Evolutionary conservation across 1,139 yeast species (phyloP).

Genomic region (Hansenula sp.): DNA sequence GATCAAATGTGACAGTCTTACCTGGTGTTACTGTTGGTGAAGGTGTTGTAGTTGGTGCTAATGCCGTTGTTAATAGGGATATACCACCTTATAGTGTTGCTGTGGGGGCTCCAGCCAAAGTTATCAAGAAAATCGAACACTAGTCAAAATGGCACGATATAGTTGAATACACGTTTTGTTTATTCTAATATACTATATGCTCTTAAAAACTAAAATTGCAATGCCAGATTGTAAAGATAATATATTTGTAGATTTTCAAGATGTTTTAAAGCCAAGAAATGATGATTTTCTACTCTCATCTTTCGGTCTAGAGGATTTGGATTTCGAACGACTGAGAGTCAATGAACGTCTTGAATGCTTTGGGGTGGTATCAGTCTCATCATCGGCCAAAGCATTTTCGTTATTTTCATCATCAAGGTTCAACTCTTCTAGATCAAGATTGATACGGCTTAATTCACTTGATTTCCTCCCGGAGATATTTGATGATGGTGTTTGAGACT

Average conservation of each 20-base stretch:
- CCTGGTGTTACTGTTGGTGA: slow-evolving; percentile 73
- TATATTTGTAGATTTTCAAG: background rate
- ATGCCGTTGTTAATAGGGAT: slow-evolving; percentile 55
- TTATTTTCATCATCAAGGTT: slow-evolving; percentile 11
- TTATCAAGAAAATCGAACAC: slow-evolving; percentile 29
- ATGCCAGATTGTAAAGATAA: background rate
- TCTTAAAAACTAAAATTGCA: background rate
- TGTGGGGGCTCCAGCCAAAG: slow-evolving; percentile 58
- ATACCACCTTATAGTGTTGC: slow-evolving; percentile 51
- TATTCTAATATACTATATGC: background rate
- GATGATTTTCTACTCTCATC: slow-evolving; percentile 10
- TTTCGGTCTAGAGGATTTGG: slow-evolving; percentile 1
- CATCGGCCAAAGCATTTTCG: background rate
- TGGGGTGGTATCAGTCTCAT: background rate
- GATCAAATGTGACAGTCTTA: slow-evolving; percentile 47
- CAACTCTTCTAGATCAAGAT: slow-evolving; percentile 19
- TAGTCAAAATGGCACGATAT: background rate
- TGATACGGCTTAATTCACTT: slow-evolving; percentile 15
- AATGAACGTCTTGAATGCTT: slow-evolving; percentile 13
- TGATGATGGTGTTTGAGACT: background rate
- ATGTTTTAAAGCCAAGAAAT: slow-evolving; percentile 16
- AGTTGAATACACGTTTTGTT: too few relatives aligned
- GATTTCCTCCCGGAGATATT: slow-evolving; percentile 9
- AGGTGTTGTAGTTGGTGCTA: slow-evolving; percentile 64
- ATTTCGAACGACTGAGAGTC: slow-evolving; percentile 11